A percentile compares a stretch with the other conserved stretches of the same genome.
Conservation (phyloP, 768 basidiomycete species). For the Mycena filopes region DNA sequence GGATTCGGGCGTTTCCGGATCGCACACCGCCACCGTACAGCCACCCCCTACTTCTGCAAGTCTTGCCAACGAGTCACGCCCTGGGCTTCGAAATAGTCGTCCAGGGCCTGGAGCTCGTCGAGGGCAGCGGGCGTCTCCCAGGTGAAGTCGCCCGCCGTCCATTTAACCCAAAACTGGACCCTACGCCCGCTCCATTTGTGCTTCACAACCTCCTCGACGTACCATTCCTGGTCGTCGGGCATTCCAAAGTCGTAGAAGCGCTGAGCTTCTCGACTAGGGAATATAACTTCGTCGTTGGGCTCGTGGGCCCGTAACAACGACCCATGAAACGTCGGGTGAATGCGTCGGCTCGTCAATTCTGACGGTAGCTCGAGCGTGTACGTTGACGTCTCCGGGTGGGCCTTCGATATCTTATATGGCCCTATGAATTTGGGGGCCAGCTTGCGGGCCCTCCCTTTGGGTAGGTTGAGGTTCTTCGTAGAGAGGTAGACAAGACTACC, state of each 20-base stretch:
- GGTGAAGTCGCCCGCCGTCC: constrained; percentile 45
- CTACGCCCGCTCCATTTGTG: neutral
- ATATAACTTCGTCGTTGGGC: constrained; percentile 45
- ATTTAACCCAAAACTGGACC: constrained; percentile 41
- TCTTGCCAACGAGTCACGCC: constrained; percentile 32
- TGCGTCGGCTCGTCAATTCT: constrained; percentile 37
- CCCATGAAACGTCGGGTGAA: constrained; percentile 50
- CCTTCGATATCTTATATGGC: constrained; percentile 43
- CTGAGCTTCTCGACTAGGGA: constrained; percentile 42
- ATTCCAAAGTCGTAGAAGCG: constrained; percentile 50
- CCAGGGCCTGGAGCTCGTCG: constrained; percentile 41
- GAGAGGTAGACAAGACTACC: no score
- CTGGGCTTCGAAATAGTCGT: constrained; percentile 42
- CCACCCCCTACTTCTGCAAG: neutral
- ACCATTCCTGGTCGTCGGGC: constrained; percentile 46
- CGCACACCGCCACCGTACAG: no score
- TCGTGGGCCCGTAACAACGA: constrained; percentile 40
- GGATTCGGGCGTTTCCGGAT: no score
- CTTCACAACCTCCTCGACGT: constrained; percentile 47
- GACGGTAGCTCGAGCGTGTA: constrained; percentile 44
- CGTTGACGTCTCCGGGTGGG: constrained; percentile 34
- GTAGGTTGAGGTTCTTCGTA: no score
- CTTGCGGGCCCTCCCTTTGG: no score
- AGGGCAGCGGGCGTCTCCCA: constrained; percentile 43
- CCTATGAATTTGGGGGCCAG: constrained; percentile 54